These are phyloP conservation scores for Fomitopsis palustris DNA, from an alignment of 1,284 basidiomycete species.

Conservation along the genomic window DNA sequence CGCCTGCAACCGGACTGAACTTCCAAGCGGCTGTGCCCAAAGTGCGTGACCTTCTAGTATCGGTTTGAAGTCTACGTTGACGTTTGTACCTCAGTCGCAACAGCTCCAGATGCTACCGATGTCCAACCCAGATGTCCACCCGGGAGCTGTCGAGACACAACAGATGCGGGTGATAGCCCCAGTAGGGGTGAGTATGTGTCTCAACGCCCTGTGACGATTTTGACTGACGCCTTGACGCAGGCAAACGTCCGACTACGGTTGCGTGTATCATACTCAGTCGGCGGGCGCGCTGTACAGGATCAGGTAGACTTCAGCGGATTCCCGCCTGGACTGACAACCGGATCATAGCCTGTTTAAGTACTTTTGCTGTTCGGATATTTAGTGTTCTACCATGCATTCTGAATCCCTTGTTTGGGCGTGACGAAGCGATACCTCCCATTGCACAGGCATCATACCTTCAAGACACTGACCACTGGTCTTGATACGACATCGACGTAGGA, in stretches of 20 bases:
- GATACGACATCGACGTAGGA: no score
- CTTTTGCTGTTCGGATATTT: constrained; percentile 13
- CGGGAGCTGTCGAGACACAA: constrained; percentile 87
- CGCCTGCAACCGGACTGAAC: constrained; percentile 61
- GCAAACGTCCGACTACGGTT: constrained; percentile 83
- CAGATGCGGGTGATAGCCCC: constrained; percentile 92
- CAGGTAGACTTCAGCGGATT: constrained; percentile 95
- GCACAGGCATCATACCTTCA: no score
- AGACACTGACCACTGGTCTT: no score
- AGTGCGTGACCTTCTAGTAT: constrained; percentile 41
- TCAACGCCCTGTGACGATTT: neutral
- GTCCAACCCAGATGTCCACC: constrained; percentile 78
- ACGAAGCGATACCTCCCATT: neutral
- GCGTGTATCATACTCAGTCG: constrained; percentile 74
- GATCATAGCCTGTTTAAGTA: constrained; percentile 18
- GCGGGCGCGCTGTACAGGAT: constrained; percentile 76
- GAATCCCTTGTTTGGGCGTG: neutral
- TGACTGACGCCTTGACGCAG: constrained; percentile 35
- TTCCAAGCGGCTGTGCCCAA: constrained; percentile 99
- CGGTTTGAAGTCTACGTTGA: neutral
- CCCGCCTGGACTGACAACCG: constrained; percentile 68
- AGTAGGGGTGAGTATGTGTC: constrained; percentile 63
- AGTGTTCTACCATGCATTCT: constrained; percentile 4
- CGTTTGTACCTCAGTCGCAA: constrained; percentile 67
- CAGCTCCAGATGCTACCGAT: constrained; percentile 98